phyloP scores from a whole-genome alignment of 176 grass and related monocot species.

The Elaeis guineensis region DNA sequence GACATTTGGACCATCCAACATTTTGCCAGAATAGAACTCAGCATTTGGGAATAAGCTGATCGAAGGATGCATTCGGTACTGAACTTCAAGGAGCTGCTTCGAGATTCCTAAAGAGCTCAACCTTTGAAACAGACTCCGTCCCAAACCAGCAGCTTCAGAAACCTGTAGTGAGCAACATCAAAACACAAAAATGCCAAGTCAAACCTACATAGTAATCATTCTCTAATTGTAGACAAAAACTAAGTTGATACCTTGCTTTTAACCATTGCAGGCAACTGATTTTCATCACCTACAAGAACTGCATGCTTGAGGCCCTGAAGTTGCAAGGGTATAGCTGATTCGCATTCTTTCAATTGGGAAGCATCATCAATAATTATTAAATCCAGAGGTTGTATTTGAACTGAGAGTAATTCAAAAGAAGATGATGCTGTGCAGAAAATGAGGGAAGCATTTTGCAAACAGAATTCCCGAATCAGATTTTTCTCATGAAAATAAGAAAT shows the following conservation, averaged over 20 bases:
- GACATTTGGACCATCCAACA: constrained; percentile 73
- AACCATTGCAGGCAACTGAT: constrained; percentile 59
- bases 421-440: constrained; percentile 70
- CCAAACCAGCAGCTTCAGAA: constrained; percentile 62
- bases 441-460: constrained; percentile 50
- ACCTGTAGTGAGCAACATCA: constrained; percentile 29
- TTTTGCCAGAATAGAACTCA: constrained; percentile 50
- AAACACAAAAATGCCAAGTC: neutral
- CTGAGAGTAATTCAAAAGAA: constrained; percentile 55
- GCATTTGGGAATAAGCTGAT: constrained; percentile 72
- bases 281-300: constrained; percentile 73
- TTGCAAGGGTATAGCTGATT: constrained; percentile 56
- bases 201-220: no score
- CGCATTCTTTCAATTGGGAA: constrained; percentile 68
- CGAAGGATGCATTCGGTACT: constrained; percentile 72
- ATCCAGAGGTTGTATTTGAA: constrained; percentile 33
- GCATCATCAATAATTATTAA: constrained; percentile 79
- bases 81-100: constrained; percentile 70
- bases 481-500: constrained; percentile 23
- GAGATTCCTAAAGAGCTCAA: constrained; percentile 32
- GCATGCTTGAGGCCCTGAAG: constrained; percentile 47
- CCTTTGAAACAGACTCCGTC: constrained; percentile 70
- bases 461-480: constrained; percentile 39
- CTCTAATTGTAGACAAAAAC: no score
- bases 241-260: constrained; percentile 41